Conservation (phyloP, 2,329 filamentous ascomycete species). For the Colletotrichum spinosum region DNA sequence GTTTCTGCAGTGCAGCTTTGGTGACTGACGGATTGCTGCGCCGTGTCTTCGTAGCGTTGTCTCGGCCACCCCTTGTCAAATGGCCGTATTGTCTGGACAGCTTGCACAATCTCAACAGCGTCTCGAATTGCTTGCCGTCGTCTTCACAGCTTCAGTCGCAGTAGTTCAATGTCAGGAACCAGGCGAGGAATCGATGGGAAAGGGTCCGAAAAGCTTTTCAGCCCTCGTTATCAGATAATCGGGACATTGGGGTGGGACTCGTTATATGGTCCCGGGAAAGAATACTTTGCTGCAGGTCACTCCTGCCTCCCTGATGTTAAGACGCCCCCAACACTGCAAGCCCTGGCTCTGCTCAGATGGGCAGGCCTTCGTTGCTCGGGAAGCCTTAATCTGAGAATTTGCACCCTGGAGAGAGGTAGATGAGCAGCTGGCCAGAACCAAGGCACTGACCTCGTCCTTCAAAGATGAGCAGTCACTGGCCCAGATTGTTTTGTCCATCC, state of each 20-base stretch:
- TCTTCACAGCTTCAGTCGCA: background rate
- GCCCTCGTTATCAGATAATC: background rate
- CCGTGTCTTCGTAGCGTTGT: slow-evolving; percentile 20
- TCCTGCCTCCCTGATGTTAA: slow-evolving; percentile 17
- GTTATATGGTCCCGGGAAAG: slow-evolving; percentile 23
- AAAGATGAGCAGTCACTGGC: slow-evolving; percentile 32
- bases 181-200: slow-evolving; percentile 1
- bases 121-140: background rate
- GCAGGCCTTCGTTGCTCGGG: slow-evolving; percentile 11
- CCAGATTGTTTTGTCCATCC: slow-evolving; percentile 23
- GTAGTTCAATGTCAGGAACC: background rate
- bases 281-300: slow-evolving; percentile 29
- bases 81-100: background rate
- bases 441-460: slow-evolving; percentile 24
- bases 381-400: slow-evolving; percentile 29
- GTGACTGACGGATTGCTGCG: slow-evolving; percentile 25
- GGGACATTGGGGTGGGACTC: slow-evolving; percentile 26
- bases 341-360: slow-evolving; percentile 10
- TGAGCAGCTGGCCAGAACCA: slow-evolving; percentile 21
- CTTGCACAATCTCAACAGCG: slow-evolving; percentile 12
- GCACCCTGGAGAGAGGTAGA: slow-evolving; percentile 18
- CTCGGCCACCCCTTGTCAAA: slow-evolving; percentile 17
- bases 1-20: background rate
- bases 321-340: slow-evolving; percentile 10
- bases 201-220: slow-evolving; percentile 26